phyloP scores from a whole-genome alignment of 805 yeast species.

The Ogataea degrootiae region DNA sequence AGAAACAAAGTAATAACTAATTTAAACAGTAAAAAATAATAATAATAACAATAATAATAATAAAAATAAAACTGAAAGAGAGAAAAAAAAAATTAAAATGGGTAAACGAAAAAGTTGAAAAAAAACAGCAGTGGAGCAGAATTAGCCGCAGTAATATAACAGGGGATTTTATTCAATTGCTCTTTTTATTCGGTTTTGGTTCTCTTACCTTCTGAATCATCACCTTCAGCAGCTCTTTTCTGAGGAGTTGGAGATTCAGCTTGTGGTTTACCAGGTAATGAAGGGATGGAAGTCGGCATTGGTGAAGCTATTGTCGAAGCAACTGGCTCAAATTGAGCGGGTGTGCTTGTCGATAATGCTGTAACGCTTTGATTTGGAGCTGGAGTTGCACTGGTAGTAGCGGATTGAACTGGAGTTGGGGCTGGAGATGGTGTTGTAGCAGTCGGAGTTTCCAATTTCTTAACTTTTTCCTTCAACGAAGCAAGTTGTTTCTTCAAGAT shows the following conservation, averaged over 20 bases:
- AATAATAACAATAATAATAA: too few relatives aligned
- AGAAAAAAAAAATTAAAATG: too few relatives aligned
- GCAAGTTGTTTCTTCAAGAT: conserved; percentile 53
- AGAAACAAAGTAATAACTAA: not conserved
- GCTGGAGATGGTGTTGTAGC: not conserved
- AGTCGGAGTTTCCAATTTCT: conserved; percentile 11
- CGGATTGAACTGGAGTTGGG: not conserved
- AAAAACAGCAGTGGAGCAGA: too few relatives aligned
- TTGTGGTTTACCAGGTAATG: conserved; percentile 1
- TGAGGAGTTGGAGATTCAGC: not conserved
- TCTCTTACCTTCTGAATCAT: conserved; percentile 16
- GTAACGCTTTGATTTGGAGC: too few relatives aligned
- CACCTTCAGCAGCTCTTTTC: conserved; percentile 21
- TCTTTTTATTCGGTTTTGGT: conserved; percentile 12
- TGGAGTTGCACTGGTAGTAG: too few relatives aligned
- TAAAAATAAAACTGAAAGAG: too few relatives aligned
- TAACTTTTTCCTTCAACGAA: conserved; percentile 39
- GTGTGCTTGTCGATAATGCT: too few relatives aligned
- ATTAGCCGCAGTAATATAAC: not conserved
- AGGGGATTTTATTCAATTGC: not conserved
- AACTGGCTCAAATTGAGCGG: too few relatives aligned
- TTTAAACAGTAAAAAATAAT: not conserved
- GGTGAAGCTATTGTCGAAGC: not conserved
- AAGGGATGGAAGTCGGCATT: not conserved
- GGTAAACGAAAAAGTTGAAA: too few relatives aligned